These are phyloP conservation scores for Beauveria rudraprayagi DNA, from an alignment of 2,329 filamentous ascomycete species.

Conservation along the genomic window DNA sequence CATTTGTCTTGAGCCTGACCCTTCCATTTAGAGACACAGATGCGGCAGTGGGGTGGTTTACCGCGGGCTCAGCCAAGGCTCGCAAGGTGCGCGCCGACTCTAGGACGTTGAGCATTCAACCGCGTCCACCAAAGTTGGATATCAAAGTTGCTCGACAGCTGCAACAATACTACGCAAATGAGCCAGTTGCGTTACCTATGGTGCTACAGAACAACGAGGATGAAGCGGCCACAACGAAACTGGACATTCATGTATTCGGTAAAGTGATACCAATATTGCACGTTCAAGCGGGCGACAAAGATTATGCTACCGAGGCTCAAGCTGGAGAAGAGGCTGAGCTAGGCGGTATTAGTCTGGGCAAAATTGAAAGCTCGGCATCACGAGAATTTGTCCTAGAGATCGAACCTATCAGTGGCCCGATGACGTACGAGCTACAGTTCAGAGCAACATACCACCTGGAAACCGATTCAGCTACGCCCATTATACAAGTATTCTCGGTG, in stretches of 20 bases:
- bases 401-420: slow-evolving; percentile 41
- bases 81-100: slow-evolving; percentile 41
- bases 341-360: slow-evolving; percentile 34
- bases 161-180: slow-evolving; percentile 78
- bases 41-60: slow-evolving; percentile 42
- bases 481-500: slow-evolving; percentile 63
- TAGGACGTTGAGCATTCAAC: slow-evolving; percentile 62
- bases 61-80: slow-evolving; percentile 33
- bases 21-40: slow-evolving; percentile 42
- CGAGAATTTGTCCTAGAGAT: slow-evolving; percentile 39
- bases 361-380: slow-evolving; percentile 38
- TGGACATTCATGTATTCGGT: slow-evolving; percentile 63
- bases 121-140: slow-evolving; percentile 86
- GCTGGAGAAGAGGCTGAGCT: slow-evolving; percentile 35
- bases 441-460: slow-evolving; percentile 70
- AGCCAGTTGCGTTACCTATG: slow-evolving; percentile 60
- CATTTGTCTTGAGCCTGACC: slow-evolving; percentile 60
- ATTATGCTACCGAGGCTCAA: slow-evolving; percentile 24
- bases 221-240: slow-evolving; percentile 61
- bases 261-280: slow-evolving; percentile 40
- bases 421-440: slow-evolving; percentile 59
- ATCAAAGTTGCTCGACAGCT: slow-evolving; percentile 55
- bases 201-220: slow-evolving; percentile 77
- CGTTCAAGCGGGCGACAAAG: slow-evolving; percentile 29
- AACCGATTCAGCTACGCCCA: slow-evolving; percentile 71